Evolutionary conservation across 1,284 basidiomycete genomes (phyloP), one percentile per base, ranked within the genome.

Genomic region (Phellinidium pouzarii): DNA sequence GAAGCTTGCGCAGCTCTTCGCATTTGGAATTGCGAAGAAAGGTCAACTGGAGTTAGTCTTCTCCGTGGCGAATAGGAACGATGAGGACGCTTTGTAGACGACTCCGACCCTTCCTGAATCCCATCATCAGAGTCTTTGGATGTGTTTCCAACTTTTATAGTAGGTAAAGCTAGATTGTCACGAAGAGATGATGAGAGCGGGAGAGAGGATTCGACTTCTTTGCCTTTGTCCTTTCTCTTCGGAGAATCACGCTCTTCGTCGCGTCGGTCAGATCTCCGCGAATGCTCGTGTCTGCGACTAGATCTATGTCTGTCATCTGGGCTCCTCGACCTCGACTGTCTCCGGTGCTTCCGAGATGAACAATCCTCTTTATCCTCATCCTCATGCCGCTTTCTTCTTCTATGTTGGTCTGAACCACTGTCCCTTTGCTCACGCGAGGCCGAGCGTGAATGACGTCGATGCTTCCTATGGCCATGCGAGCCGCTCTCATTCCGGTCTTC

Each of bases 401-500:
- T 53, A 42, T 43, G 45, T 41, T 19, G 26, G 29, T 45, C 54
- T 54, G 38, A 45, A 43, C 56, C 50, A 27, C 46, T 53, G 38
- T 57, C 53, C 23, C 52, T 57, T 34, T 37, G 48, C 40, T 36
- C 34, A 11, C 44, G 43, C 3, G 52, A 53, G 1, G 14, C 48
- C 7, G 55, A 53, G 7, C 60, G 54, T 2, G 64, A 65, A 38
- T 60, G 58, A 54, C 61, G 64, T 55, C 63, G 55, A 48, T 53
- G 50, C 65, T 62, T 51, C 63, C 60, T 48, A 56, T 59, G 57
- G 55, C 49, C 52, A 43, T 29, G 22, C 20, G 22, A 68, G 50
- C 72, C 64, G 27, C 65, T 64, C 43, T 73, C 70, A 73, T 64
- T 19, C 73, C 72, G 38, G 69, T 72, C 12, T 68, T 70, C 57